These are phyloP conservation scores for Medicago arabica DNA, from an alignment of 306 rosid species.

Conservation along the genomic window DNA sequence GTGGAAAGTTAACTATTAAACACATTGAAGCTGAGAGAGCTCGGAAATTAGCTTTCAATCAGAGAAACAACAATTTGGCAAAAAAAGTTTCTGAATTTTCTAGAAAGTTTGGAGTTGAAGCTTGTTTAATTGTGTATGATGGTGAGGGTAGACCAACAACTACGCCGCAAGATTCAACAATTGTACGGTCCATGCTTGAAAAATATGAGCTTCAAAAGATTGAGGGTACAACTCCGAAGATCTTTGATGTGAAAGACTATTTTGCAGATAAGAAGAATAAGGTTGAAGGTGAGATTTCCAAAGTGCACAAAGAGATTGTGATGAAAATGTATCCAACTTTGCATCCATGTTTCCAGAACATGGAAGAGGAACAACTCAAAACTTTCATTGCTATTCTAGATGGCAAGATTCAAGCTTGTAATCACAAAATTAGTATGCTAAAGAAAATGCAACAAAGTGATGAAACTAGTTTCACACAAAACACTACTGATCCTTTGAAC, in stretches of 20 bases:
- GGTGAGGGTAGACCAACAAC: background rate
- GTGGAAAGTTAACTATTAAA: background rate
- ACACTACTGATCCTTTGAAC: too few relatives aligned
- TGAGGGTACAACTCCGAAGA: background rate
- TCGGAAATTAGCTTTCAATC: background rate
- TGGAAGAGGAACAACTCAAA: constrained; percentile 7
- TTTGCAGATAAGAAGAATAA: constrained; percentile 15
- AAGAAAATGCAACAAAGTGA: constrained; percentile 5
- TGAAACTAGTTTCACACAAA: background rate
- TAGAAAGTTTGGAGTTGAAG: background rate
- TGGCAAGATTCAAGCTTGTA: constrained; percentile 29
- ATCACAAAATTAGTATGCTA: constrained; percentile 2
- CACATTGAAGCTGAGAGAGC: background rate
- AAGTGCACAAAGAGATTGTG: background rate
- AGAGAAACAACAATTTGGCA: constrained; percentile 29
- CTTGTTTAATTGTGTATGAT: constrained; percentile 14
- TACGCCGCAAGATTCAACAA: background rate
- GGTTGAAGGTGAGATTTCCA: constrained; percentile 24
- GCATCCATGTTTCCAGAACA: background rate
- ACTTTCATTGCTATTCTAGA: constrained; percentile 1
- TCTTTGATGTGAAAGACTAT: background rate
- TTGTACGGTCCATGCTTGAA: background rate
- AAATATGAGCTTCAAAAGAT: background rate
- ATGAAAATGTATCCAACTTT: constrained; percentile 39
- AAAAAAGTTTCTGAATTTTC: constrained; percentile 1